Conservation (phyloP, 2,329 filamentous ascomycete species). For the Colletotrichum eremochloae region DNA sequence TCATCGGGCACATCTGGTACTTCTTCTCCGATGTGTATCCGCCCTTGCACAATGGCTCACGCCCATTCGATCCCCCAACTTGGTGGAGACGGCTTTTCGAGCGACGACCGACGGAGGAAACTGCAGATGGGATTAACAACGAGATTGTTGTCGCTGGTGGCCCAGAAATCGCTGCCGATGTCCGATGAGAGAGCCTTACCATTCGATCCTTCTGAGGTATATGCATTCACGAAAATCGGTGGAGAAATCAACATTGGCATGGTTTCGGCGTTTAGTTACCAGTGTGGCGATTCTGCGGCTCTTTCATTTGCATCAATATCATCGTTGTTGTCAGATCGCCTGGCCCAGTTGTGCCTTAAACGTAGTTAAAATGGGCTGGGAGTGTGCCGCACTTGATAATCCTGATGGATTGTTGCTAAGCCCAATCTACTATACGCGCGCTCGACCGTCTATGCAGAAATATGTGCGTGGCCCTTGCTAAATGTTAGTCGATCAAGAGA, state of each 20-base stretch:
- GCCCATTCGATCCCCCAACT: conserved; percentile 87
- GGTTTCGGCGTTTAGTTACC: conserved; percentile 25
- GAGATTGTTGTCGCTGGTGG: conserved; percentile 72
- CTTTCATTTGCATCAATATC: background rate
- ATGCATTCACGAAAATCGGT: background rate
- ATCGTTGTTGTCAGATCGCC: background rate
- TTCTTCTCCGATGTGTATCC: conserved; percentile 98
- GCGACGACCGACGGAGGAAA: conserved; percentile 62
- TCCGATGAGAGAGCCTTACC: conserved; percentile 23
- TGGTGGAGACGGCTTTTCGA: conserved; percentile 94
- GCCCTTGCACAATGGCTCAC: conserved; percentile 84
- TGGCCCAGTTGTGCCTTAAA: background rate
- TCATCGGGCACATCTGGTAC: conserved; percentile 97
- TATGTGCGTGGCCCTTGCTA: background rate
- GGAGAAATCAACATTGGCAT: conserved; percentile 16
- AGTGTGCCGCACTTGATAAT: background rate
- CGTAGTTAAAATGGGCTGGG: background rate
- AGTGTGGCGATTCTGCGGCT: background rate
- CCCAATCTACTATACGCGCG: background rate
- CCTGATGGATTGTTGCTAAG: background rate
- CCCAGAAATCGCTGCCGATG: conserved; percentile 39
- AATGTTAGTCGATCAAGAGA: background rate
- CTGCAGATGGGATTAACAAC: conserved; percentile 69
- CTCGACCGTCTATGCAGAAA: background rate
- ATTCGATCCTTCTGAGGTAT: background rate